Evolutionary conservation across 768 basidiomycete genomes (phyloP), one percentile per base, ranked within the genome.

Genomic region (Tricholoma sp.): DNA sequence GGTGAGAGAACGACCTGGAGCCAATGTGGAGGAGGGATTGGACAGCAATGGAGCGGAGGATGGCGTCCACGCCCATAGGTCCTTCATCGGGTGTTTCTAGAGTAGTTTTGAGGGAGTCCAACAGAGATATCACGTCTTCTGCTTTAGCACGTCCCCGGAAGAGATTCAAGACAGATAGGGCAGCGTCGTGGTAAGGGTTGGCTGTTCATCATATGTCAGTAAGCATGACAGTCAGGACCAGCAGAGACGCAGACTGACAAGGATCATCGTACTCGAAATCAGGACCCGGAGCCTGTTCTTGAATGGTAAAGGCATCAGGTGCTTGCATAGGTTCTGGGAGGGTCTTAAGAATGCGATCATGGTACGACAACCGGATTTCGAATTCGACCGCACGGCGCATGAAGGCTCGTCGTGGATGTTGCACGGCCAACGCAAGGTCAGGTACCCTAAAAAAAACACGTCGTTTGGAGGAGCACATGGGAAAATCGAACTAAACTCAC

Each of bases 1-100:
- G 87, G 72, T 99, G 97, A 0, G 95, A 98, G 78, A 99, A 98
- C 3, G 95, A 97, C 14, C 97, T 86, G 2, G 91, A 85, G 52
- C 97, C 97, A 58, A 98, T 89, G 67, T 91, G 85, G 5, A 98
- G 80, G 4, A 98, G 80, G 11, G 91, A 92, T 64, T 98, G 94
- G 49, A 92, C 79, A 16, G 90, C 79, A 62, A 98, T 88, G 27
- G 89, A 86, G 21, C 91, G 85, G 39, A 88, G 76, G 52, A 86
- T 71, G 16, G 76, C 66, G 63, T 91, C 86, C 12, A 92, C 79
- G 56, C 88, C 86, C 59, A 74, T 64, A 7, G 77, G 79, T 24
- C 78, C 76, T 22, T 86, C 80, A 14, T 83, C 80, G 16, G 80
- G 78, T 31, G 81, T 79, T 55, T 88, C 83, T 2, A 93, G 73